phyloP scores from a whole-genome alignment of 805 yeast genomes.

The Scheffersomyces coipomensis region DNA sequence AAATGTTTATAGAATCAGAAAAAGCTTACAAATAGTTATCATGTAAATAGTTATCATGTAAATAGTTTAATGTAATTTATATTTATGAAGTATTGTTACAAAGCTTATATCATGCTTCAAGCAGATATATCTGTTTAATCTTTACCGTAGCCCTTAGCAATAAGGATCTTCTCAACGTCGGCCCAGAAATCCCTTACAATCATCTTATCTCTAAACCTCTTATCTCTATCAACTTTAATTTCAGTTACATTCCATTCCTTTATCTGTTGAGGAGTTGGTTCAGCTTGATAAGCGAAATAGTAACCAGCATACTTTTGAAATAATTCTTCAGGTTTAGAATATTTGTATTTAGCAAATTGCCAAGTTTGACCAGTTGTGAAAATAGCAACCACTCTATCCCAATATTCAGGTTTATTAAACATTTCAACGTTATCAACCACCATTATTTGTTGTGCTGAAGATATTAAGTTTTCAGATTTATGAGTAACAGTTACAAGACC shows the following conservation, averaged over 20 bases:
- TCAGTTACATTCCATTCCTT: slow-evolving; percentile 87
- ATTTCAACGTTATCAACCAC: slow-evolving; percentile 87
- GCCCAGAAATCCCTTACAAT: slow-evolving; percentile 85
- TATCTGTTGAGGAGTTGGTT: slow-evolving; percentile 70
- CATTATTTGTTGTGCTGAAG: slow-evolving; percentile 61
- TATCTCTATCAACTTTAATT: slow-evolving; percentile 74
- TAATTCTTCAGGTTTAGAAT: slow-evolving; percentile 73
- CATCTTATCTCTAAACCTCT: slow-evolving; percentile 86
- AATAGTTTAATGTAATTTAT: slow-evolving; percentile 1
- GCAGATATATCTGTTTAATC: slow-evolving; percentile 6
- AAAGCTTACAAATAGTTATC: slow-evolving; percentile 38
- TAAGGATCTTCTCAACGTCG: slow-evolving; percentile 69
- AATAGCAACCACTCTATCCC: slow-evolving; percentile 96
- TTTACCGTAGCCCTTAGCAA: slow-evolving; percentile 56
- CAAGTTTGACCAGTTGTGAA: slow-evolving; percentile 96
- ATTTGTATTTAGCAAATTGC: slow-evolving; percentile 90
- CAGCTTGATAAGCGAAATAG: slow-evolving; percentile 73
- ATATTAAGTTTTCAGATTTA: slow-evolving; percentile 47
- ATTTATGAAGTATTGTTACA: background rate
- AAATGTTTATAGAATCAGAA: slow-evolving; percentile 56
- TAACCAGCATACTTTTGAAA: slow-evolving; percentile 86
- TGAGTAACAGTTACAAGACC: slow-evolving; percentile 54
- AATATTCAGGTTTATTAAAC: slow-evolving; percentile 86
- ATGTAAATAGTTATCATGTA: slow-evolving; percentile 4
- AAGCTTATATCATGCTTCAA: background rate